Percentiles rank a stretch among this genome's conserved stretches.
phyloP scores from a whole-genome alignment of 495 filamentous ascomycete species.

The Penicillium simplicissimum region DNA sequence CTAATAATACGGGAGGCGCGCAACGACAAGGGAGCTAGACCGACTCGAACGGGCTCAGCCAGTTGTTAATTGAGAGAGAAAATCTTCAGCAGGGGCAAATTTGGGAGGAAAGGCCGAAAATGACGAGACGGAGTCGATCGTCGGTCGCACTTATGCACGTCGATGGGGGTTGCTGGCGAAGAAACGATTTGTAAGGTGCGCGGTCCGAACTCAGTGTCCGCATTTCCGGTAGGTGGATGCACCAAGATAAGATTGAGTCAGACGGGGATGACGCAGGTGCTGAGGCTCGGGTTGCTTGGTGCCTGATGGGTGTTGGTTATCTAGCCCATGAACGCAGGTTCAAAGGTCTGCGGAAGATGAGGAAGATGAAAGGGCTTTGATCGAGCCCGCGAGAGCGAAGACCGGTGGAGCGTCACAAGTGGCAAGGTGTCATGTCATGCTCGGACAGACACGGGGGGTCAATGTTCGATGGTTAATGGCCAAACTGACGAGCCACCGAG shows the following conservation, averaged over 20 bases:
- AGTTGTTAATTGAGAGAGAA: not conserved
- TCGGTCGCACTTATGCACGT: slow-evolving; percentile 45
- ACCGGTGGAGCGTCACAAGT: not conserved
- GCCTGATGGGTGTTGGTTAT: not conserved
- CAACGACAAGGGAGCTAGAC: slow-evolving; percentile 20
- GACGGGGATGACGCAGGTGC: not conserved
- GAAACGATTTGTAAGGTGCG: slow-evolving; percentile 18
- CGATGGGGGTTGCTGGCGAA: slow-evolving; percentile 29
- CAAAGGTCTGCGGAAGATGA: not conserved
- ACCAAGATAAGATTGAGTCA: slow-evolving; percentile 6
- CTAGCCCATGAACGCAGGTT: not conserved
- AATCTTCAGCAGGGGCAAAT: not conserved
- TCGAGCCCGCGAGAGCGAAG: not conserved
- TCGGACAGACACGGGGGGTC: not conserved
- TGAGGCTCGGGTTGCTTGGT: not conserved
- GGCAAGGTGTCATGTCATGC: not conserved
- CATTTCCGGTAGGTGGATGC: slow-evolving; percentile 19
- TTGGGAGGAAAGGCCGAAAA: slow-evolving; percentile 4
- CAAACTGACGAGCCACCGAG: not conserved
- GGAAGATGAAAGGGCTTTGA: not conserved
- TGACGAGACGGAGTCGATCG: slow-evolving; percentile 32
- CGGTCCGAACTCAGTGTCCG: slow-evolving; percentile 25
- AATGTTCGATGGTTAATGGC: not conserved
- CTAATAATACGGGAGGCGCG: slow-evolving; percentile 3
- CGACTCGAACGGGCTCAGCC: not conserved